Evolutionary conservation across 108 stramenopile species (phyloP).

Genomic region (Cyclotella choctawhatcheeana): DNA sequence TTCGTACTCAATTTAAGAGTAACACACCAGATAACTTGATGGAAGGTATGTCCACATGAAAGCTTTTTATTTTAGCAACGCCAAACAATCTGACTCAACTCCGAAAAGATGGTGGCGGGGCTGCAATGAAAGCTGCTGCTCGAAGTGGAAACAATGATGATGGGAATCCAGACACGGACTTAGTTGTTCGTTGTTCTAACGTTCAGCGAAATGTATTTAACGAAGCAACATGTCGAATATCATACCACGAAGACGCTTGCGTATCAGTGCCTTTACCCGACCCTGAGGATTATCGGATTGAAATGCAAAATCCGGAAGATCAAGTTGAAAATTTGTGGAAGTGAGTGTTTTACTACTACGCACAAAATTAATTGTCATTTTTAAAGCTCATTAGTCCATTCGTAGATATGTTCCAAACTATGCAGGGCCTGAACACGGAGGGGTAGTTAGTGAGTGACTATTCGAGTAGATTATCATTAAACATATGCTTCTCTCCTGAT

Average conservation of each 20-base stretch:
- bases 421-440: slow-evolving; percentile 22
- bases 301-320: slow-evolving; percentile 3
- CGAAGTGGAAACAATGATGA: slow-evolving; percentile 20
- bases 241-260: slow-evolving; percentile 30
- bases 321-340: slow-evolving; percentile 4
- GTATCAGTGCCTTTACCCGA: slow-evolving; percentile 16
- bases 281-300: neutral
- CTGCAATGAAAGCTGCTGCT: slow-evolving; percentile 15
- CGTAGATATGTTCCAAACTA: slow-evolving; percentile 33
- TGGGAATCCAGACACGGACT: slow-evolving; percentile 13
- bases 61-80: neutral
- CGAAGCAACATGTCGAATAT: slow-evolving; percentile 26
- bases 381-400: too few species aligned
- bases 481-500: neutral
- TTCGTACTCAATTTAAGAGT: slow-evolving; percentile 20
- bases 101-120: slow-evolving; percentile 23
- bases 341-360: too few species aligned
- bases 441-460: slow-evolving; percentile 4
- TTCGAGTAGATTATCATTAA: neutral
- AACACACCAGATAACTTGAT: slow-evolving; percentile 32
- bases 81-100: neutral
- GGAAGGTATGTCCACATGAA: slow-evolving; percentile 15
- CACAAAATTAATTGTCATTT: too few species aligned
- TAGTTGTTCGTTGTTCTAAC: slow-evolving; percentile 44
- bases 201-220: slow-evolving; percentile 32